Evolutionary conservation across 805 yeast genomes (phyloP).

Genomic region (Starmerella kuoi): DNA sequence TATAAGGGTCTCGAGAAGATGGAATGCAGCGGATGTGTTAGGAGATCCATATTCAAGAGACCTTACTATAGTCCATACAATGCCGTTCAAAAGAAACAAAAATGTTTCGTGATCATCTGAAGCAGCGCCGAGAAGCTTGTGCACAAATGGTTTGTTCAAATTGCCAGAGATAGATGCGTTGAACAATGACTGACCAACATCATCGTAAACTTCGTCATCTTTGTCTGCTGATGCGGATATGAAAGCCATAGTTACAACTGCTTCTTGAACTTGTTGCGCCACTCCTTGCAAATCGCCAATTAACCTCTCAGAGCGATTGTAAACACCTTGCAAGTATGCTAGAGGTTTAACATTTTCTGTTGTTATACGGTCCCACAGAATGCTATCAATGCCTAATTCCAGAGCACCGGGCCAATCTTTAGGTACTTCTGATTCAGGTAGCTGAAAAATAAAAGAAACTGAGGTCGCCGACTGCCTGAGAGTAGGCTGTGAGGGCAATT

Average conservation of each 20-base stretch:
- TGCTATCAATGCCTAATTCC: neutral
- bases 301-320: constrained; percentile 9
- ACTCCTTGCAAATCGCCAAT: constrained; percentile 3
- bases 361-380: constrained; percentile 1
- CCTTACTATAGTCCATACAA: neutral
- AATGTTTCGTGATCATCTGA: neutral
- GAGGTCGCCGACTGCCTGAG: too few species aligned
- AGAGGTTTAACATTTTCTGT: constrained; percentile 1
- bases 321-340: constrained; percentile 12
- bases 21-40: constrained; percentile 2
- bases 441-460: constrained; percentile 3
- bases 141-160: neutral
- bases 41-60: constrained; percentile 6
- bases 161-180: neutral
- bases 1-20: constrained; percentile 2
- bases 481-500: too few species aligned
- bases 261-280: constrained; percentile 6
- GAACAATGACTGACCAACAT: constrained; percentile 4
- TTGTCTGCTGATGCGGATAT: constrained; percentile 19
- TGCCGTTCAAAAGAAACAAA: neutral
- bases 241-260: constrained; percentile 14
- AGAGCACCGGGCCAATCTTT: constrained; percentile 1
- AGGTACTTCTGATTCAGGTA: neutral
- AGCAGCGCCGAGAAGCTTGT: neutral
- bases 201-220: constrained; percentile 15